Base-by-base conservation (phyloP, 2,329 filamentous ascomycete genomes). In the Dothidotthia symphoricarpi region DNA sequence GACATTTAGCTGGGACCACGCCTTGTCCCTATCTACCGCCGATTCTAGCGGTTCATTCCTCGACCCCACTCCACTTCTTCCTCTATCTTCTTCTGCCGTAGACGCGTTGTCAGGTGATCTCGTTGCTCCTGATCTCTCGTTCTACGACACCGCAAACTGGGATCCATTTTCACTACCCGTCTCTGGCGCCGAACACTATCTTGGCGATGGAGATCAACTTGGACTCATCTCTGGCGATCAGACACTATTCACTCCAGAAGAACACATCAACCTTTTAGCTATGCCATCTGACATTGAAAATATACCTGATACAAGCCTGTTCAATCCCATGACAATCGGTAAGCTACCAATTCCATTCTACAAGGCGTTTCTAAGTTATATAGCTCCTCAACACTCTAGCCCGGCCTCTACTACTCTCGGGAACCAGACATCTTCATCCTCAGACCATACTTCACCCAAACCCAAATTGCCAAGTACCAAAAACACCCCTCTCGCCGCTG, bases 1-100 rank as follows among this genome's bases (percentile, higher is more conserved):
- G 52, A 42, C 45, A 31, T 51, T 51, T 60, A 55, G 53, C 45
- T 61, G 55, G 55, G 54, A 64, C 41, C 49, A 49, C 6, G 36
- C 55, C 27, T 37, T 58, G 13, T 53, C 51, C n/a, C 61, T 55
- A 22, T 49, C 57, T n/a, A 40, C 49, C 32, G 40, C 51, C 40
- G 52, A 57, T 41, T 42, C 45, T 30, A 45, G 37, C 41, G 46
- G 37, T 35, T 25, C 49, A 36, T 41, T 48, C 36, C 27, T 54
- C 26, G 50, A 50, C 29, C 43, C 55, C 19, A 42, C 47, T 46
- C 40, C 51, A 25, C 29, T 53, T 37, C 41, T 55, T 31, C 41
- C 55, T 22, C 42, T 54, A 36, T 46, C 55, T 39, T 47, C 52
- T 42, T 54, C 60, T 27, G 50, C 52, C 5, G 48, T 57, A 15